Evolutionary conservation across 75 land plant species (phyloP), one percentile per base, ranked within the genome.

Genomic region (Selaginella tamariscina): DNA sequence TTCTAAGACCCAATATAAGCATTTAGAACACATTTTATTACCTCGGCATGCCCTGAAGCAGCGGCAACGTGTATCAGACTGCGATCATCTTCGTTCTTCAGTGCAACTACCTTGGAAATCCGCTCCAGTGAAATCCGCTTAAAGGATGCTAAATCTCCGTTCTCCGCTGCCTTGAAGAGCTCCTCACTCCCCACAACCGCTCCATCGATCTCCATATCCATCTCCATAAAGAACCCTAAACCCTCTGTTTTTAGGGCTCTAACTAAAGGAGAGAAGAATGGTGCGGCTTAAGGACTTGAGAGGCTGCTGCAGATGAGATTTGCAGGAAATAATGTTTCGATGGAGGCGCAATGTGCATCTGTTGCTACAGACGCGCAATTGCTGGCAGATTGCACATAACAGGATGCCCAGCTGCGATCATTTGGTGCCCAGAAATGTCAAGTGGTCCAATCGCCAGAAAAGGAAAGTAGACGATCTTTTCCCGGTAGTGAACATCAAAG

Each of bases 51-150:
- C 30, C 84, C 84, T 11, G 73, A 69, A 44, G 96, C 79, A 32
- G 79, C 86, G 56, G 98, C 98, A 39, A 94, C 98, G 71, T 94
- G 98, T 29, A 94, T 82, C 29, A 91, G 85, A n/a, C 86, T 79
- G 1, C 98, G 88, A 32, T 72, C 79, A 71, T 94, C 98, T 27
- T 94, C 96, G 65, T 94, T 85, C 1, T 82, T 66, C 9, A 94
- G 81, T 0, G 83, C 64, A 20, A 71, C 73, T 2, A 79, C 72
- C 28, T 63, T 57, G 13, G 27, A 66, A 13, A 29, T 31, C 23
- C 70, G 73, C 23, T 72, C 72, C 26, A 31, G 63, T 9, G 83
- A 62, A 27, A 89, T 77, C 1, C 74, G 23, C 26, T 32, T 27
- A 67, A 86, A 78, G 1, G 72, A 11, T 21, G 59, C 72, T 1